Conservation (phyloP, 23 red algal genomes). For the Gracilaria gracilis region DNA sequence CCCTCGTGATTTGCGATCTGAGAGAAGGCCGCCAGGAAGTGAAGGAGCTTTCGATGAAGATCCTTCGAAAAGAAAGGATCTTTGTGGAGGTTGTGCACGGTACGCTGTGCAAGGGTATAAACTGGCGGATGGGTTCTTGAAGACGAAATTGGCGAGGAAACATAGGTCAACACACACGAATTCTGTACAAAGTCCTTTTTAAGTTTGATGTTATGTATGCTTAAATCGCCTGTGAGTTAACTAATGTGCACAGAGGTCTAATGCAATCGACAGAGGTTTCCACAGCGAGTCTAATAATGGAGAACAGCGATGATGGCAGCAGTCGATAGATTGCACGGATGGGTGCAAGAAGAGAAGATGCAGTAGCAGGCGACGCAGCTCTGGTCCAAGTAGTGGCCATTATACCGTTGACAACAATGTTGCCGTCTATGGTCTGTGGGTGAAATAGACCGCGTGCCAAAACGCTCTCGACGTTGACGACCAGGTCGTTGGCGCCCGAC, state of each 20-base stretch:
- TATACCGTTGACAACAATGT: conserved; percentile 58
- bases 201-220: background rate
- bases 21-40: background rate
- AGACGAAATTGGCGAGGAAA: background rate
- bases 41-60: background rate
- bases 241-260: conserved; percentile 3
- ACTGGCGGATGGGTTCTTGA: background rate
- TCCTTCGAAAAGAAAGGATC: background rate
- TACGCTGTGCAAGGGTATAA: background rate
- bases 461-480: conserved; percentile 42
- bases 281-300: background rate
- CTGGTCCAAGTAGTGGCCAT: conserved; percentile 43
- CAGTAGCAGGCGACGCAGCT: conserved; percentile 26
- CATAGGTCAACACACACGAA: background rate
- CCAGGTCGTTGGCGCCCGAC: background rate
- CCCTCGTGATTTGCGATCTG: background rate
- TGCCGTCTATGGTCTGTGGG: conserved; percentile 65
- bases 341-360: conserved; percentile 33
- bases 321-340: conserved; percentile 26
- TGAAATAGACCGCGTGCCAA: conserved; percentile 32
- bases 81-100: background rate
- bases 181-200: conserved; percentile 14
- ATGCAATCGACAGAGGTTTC: background rate
- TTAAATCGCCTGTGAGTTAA: background rate
- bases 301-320: conserved; percentile 11